Conservation (phyloP, 164 flowering plant genomes). For the Pachysandra terminalis region DNA sequence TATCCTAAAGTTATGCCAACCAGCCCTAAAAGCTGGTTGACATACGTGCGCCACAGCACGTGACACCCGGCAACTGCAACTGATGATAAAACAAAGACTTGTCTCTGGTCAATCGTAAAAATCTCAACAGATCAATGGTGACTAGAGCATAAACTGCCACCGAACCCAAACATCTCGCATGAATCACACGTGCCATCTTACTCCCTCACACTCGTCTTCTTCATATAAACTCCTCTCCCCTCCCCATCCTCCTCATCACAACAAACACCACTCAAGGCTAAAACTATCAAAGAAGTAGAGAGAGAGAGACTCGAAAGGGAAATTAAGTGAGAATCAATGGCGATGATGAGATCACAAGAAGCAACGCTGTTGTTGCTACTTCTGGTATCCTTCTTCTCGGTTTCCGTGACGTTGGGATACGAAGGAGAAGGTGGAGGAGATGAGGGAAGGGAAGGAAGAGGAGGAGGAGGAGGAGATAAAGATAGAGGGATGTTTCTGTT, state of each 20-base stretch:
- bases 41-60: too few relatives aligned
- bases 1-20: too few relatives aligned
- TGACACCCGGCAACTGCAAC: too few relatives aligned
- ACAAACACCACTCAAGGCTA: not conserved
- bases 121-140: conserved; percentile 13
- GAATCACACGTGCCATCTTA: conserved; percentile 25
- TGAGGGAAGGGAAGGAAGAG: conserved; percentile 20
- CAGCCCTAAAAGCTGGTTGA: too few relatives aligned
- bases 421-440: conserved; percentile 11
- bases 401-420: conserved; percentile 8
- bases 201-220: conserved; percentile 13
- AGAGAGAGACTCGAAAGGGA: not conserved
- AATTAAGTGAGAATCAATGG: not conserved
- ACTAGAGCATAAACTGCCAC: conserved; percentile 30
- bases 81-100: too few relatives aligned
- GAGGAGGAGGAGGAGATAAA: conserved; percentile 6
- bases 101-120: too few relatives aligned
- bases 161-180: conserved; percentile 33
- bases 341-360: conserved; percentile 1
- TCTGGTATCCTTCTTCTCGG: conserved; percentile 13
- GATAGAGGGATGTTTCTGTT: conserved; percentile 46
- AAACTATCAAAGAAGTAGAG: not conserved
- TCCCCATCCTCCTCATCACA: too few relatives aligned
- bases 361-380: conserved; percentile 12
- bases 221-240: conserved; percentile 9